phyloP scores from a whole-genome alignment of 495 filamentous ascomycete genomes.

The Baudoinia panamericana region DNA sequence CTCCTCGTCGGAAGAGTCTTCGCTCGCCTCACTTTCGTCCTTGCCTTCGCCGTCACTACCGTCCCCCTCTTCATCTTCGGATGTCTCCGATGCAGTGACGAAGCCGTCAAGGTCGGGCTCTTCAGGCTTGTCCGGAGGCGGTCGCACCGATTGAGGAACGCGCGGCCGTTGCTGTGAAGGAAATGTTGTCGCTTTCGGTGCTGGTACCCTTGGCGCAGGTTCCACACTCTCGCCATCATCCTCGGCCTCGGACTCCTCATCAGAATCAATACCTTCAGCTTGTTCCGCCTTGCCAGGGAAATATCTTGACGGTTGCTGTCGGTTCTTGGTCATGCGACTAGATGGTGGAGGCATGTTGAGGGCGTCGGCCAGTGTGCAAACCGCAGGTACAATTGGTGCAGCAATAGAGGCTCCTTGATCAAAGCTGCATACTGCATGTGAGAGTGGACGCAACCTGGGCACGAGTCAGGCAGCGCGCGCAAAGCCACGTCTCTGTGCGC shows the following conservation, averaged over 20 bases:
- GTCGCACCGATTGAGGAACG: slow-evolving; percentile 39
- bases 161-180: slow-evolving; percentile 40
- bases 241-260: slow-evolving; percentile 47
- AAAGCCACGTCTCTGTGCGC: too few relatives aligned
- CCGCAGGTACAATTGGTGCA: too few relatives aligned
- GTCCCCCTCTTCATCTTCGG: slow-evolving; percentile 9
- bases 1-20: slow-evolving; percentile 28
- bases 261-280: slow-evolving; percentile 53
- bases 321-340: slow-evolving; percentile 83
- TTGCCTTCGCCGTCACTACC: slow-evolving; percentile 9
- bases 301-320: slow-evolving; percentile 66
- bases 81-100: slow-evolving; percentile 29
- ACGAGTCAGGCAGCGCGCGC: too few relatives aligned
- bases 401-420: too few relatives aligned
- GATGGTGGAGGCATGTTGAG: slow-evolving; percentile 60
- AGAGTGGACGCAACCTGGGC: too few relatives aligned
- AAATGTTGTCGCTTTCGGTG: slow-evolving; percentile 45
- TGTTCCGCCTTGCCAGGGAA: slow-evolving; percentile 70
- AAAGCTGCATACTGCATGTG: too few relatives aligned
- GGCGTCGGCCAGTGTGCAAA: too few relatives aligned
- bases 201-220: slow-evolving; percentile 34
- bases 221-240: slow-evolving; percentile 32
- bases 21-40: slow-evolving; percentile 10
- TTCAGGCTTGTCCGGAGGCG: slow-evolving; percentile 34
- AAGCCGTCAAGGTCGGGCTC: slow-evolving; percentile 31